Conservation (phyloP, 495 filamentous ascomycete genomes). For the Penicillium argentinense region DNA sequence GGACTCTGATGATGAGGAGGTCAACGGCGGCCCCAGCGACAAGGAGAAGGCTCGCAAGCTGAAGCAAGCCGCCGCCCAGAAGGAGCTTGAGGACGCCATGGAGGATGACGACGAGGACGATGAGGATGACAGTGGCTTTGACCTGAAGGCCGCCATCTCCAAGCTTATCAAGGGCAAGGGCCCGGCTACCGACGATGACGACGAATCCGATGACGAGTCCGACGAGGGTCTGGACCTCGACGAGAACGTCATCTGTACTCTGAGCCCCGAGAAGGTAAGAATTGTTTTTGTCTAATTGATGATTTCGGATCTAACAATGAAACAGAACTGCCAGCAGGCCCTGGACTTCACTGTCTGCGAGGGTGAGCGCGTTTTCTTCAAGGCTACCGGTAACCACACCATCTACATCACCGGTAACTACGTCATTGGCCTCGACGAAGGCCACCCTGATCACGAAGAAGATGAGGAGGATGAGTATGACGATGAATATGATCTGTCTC, state of each 20-base stretch:
- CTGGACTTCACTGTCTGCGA: conserved; percentile 87
- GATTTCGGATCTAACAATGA: conserved; percentile 10
- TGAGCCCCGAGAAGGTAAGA: conserved; percentile 78
- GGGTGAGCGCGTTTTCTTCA: conserved; percentile 86
- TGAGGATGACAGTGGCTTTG: conserved; percentile 58
- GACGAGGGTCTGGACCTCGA: conserved; percentile 71
- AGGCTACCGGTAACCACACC: conserved; percentile 83
- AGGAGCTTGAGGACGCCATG: conserved; percentile 64
- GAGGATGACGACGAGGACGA: conserved; percentile 61
- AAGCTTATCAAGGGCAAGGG: conserved; percentile 79
- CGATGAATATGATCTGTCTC: conserved; percentile 79
- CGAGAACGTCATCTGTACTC: conserved; percentile 89
- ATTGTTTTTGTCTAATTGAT: neutral
- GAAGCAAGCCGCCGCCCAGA: conserved; percentile 62
- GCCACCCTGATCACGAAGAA: conserved; percentile 52
- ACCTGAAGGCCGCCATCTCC: conserved; percentile 59
- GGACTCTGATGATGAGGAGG: conserved; percentile 64
- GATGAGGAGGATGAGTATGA: conserved; percentile 67
- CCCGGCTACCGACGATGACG: conserved; percentile 68
- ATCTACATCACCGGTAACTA: conserved; percentile 96
- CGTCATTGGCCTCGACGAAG: conserved; percentile 60
- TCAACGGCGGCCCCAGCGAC: conserved; percentile 87
- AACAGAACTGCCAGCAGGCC: conserved; percentile 89
- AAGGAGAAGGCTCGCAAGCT: conserved; percentile 84
- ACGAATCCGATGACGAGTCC: conserved; percentile 61